These are phyloP conservation scores for Raffaelea ambrosiae DNA, from an alignment of 2,329 filamentous ascomycete genomes.

Conservation along the genomic window DNA sequence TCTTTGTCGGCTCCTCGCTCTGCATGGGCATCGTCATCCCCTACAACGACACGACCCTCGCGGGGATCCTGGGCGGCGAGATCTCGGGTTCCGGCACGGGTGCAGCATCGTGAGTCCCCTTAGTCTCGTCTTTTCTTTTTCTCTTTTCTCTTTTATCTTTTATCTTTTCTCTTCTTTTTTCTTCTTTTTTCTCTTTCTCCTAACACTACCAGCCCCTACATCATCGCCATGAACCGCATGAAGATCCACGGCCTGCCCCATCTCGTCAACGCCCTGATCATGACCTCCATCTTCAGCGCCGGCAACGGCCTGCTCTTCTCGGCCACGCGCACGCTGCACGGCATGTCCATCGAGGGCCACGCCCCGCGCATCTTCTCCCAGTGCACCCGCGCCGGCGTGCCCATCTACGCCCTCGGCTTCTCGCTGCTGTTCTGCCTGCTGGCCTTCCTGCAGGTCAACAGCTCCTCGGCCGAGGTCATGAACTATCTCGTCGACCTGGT, in stretches of 20 bases:
- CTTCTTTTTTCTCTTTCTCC: too few species aligned
- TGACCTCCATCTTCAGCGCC: conserved; percentile 51
- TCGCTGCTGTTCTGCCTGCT: conserved; percentile 54
- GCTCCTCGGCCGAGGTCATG: conserved; percentile 45
- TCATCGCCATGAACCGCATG: conserved; percentile 50
- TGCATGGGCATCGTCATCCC: conserved; percentile 54
- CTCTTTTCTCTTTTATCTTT: too few species aligned
- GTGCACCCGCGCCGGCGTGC: conserved; percentile 50
- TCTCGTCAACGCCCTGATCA: conserved; percentile 53
- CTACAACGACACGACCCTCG: conserved; percentile 47
- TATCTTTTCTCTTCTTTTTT: background rate
- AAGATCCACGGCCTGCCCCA: conserved; percentile 44
- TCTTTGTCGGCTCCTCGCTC: conserved; percentile 59
- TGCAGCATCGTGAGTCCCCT: conserved; percentile 36
- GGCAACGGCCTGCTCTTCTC: conserved; percentile 56
- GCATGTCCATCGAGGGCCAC: conserved; percentile 47
- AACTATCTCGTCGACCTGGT: conserved; percentile 53
- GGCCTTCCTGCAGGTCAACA: conserved; percentile 53
- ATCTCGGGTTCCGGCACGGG: conserved; percentile 39
- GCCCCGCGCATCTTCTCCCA: conserved; percentile 42
- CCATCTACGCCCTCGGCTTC: conserved; percentile 52
- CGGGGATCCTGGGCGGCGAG: conserved; percentile 40
- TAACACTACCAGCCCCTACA: conserved; percentile 25
- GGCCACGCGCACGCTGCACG: conserved; percentile 52
- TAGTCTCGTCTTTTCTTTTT: too few species aligned